Evolutionary conservation across 2,329 filamentous ascomycete species (phyloP), one percentile per base, ranked within the genome.

Genomic region (Aspergillus udagawae): DNA sequence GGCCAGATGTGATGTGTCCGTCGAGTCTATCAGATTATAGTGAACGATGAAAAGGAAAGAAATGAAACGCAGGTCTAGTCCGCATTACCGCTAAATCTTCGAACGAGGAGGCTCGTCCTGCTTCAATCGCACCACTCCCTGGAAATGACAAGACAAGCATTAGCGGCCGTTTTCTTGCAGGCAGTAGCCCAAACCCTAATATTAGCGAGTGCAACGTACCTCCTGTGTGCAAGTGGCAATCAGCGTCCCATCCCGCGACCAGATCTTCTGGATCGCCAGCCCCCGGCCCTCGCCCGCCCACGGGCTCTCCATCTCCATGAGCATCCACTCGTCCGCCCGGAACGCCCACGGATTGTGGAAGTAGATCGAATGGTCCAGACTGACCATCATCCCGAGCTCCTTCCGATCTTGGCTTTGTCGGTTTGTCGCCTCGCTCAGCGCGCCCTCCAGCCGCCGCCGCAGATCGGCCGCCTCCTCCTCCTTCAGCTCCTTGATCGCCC

Each of bases 201-300:
- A 20, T 14, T 35, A 27, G n/a, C 25, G 20, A 28, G 27, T 44
- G 41, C 49, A 41, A 64, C 73, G 64, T 68, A 79, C 77, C 72
- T 82, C 79, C 68, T 82, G 79, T 2, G 74, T 75, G 65, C 79
- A 82, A 12, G 77, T 80, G 17, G 79, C 79, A 58, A 82, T 76
- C 60, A 81, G 67, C 3, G 69, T 70, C 5, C 79, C 79, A 61
- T 79, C 75, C 60, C 76, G 74, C 17, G 74, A 75, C 79, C 78
- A 82, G 54, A 81, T 79, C 63, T 75, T 75, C 67, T 81, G 79
- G 55, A 74, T 68, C 9, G 77, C 79, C 60, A 81, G 63, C 0
- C 79, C 79, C 50, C 79, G 73, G 12, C 78, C 79, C 58, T 80
- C 78, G 3, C 79, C 79, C 12, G 79, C 77, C 79, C 79, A 82